Evolutionary conservation across 2,329 filamentous ascomycete species (phyloP), one percentile per base, ranked within the genome.

Genomic region (Lachnellula willkommii): DNA sequence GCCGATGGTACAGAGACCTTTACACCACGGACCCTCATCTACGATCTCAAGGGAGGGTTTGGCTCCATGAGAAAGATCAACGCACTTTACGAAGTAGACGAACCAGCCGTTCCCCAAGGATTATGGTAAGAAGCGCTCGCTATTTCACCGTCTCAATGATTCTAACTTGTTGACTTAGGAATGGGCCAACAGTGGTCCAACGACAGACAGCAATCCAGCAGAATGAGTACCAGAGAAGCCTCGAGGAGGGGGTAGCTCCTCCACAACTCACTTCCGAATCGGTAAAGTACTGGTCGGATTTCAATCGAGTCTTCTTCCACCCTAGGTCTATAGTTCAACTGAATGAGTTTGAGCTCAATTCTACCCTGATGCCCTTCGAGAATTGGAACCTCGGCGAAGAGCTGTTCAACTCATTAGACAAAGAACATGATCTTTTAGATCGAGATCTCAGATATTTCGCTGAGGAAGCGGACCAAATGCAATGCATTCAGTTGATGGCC

Each of bases 271-370:
- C 80, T 1, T 78, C 84, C 1, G 81, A 84, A 6, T 81, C 82
- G 11, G 88, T 97, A n/a, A 83, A 90, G 53, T 97, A 94, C 74
- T 99, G 94, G 93, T 95, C 91, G 35, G 94, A 99, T 72, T 97
- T 91, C 72, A 95, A 90, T 64, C 84, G 90, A 26, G 82, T 94
- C n/a, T 99, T 85, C 72, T 96, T 89, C 69, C 92, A 97, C 69
- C 94, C 94, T 8, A 84, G 83, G 53, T 96, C 91, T 12, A 82
- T 96, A 53, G 79, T 95, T 9, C 92, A 95, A 69, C 77, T 97
- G 14, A 88, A 88, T 68, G 90, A 96, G 67, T 95, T 89, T 67
- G 90, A 95, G 69, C 77, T 95, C 37, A 85, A 89, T 68, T 93
- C 90, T 3, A 79, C 82, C 46, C 76, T 93, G 28, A 86, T 87